A percentile compares a stretch with the other conserved stretches of the same genome.
Evolutionary conservation across 2,329 filamentous ascomycete species (phyloP).

Genomic region (Lasiodiplodia gonubiensis): DNA sequence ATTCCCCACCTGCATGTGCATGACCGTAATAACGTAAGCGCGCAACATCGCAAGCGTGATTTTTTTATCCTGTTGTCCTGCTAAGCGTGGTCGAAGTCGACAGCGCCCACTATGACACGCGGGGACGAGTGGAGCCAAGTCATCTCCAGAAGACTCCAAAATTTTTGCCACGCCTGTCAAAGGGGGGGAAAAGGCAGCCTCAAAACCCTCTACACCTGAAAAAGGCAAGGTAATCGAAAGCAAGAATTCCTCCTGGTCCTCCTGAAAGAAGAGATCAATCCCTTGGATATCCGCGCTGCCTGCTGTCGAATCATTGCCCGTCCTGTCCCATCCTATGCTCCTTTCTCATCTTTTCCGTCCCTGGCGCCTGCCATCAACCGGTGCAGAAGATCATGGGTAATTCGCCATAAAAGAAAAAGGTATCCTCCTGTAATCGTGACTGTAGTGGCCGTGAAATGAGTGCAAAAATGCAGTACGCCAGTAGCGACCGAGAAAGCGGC

Average conservation of each 20-base stretch:
- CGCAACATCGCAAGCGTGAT: not conserved
- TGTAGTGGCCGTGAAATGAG: constrained; percentile 6
- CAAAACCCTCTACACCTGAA: not conserved
- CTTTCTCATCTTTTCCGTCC: constrained; percentile 25
- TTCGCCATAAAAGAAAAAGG: constrained; percentile 17
- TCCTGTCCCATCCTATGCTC: constrained; percentile 18
- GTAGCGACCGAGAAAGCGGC: constrained; percentile 11
- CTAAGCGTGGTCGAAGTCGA: not conserved
- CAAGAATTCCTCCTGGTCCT: constrained; percentile 14
- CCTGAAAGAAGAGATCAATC: not conserved
- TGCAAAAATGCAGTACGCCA: constrained; percentile 1
- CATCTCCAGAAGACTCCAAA: not conserved
- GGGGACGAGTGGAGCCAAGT: not conserved
- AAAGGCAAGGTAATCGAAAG: not conserved
- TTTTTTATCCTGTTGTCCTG: constrained; percentile 1
- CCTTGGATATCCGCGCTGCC: constrained; percentile 17
- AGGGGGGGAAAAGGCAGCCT: not conserved
- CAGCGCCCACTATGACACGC: not conserved
- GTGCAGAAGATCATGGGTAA: constrained; percentile 14
- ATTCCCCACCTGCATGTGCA: not conserved
- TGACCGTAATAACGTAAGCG: not conserved
- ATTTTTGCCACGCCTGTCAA: not conserved
- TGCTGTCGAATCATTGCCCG: constrained; percentile 3
- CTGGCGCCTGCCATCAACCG: constrained; percentile 10
- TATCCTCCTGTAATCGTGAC: constrained; percentile 21